Evolutionary conservation across 176 grass and related monocot species (phyloP), one percentile per base, ranked within the genome.

Genomic region (Cocos nucifera): DNA sequence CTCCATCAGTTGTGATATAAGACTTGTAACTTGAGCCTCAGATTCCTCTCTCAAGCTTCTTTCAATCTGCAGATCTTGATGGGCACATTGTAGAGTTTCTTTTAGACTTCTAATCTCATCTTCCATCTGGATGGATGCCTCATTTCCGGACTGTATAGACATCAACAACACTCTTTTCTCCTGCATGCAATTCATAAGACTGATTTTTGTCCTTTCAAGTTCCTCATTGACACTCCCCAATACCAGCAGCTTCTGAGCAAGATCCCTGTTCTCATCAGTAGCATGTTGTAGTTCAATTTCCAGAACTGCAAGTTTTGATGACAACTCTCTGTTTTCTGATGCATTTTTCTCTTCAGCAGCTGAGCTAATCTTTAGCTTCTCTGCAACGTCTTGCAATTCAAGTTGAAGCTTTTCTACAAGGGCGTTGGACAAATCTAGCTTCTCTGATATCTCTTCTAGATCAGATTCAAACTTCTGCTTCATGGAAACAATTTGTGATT

Each of bases 341-440:
- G 55, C 66, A 73, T 80, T 72, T 22, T 80, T 82, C 79, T 97
- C 84, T 80, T 87, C 80, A 80, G 72, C 56, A 70, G 85, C 87
- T 69, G 69, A 85, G 18, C 63, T 67, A 26, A 66, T 51, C 58
- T 85, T 80, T 67, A 88, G 66, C 60, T 92, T 92, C 60, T 86
- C 66, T 58, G 72, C 54, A 76, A 77, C 81, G 69, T 80, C 77
- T 74, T 83, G 81, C 49, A 92, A 66, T 73, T 92, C 87, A 67
- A 71, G 30, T 65, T 85, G 67, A 82, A 98, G 87, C 20, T 62
- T 86, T 52, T 79, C 73, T 22, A 86, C 75, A 27, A 76, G 67
- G 62, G 69, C 59, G 39, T 75, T 86, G 29, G 79, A 92, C 23
- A 74, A 58, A 50, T 83, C 76, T 67, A 98, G 56, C 18, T 88